Base-by-base conservation (phyloP, 2,329 filamentous ascomycete genomes). In the Colletotrichum coccodes region DNA sequence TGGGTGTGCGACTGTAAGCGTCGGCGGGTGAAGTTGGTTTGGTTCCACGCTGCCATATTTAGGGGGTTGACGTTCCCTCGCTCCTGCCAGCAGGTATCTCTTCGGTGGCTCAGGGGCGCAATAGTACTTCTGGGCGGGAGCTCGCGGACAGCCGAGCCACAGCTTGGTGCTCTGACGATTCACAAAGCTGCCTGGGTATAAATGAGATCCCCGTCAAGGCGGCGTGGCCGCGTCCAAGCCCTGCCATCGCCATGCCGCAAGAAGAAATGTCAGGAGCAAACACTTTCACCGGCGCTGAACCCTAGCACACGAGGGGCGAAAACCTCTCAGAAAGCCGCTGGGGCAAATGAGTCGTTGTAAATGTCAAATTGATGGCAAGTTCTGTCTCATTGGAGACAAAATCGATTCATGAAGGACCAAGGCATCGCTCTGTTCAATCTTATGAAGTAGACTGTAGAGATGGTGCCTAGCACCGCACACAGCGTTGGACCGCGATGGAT, bases 261-360 rank as follows among this genome's bases (percentile, higher is more conserved):
- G 23, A 71, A 71, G 69, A 59, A 70, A 65, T 26, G 53, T 62
- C 52, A 56, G 21, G 36, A 52, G 52, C 47, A 57, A 59, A 72
- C 73, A 73, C 64, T 59, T 72, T 73, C 18, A 47, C 26, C 34
- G 42, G 50, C 42, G 38, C 44, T 46, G n/a, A 32, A 46, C 23
- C 21, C 18, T 14, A 50, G 58, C 18, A 34, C 36, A 58, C 42
- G 11, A 23, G 49, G 30, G 52, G 36, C 57, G n/a, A 63, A 57
- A 32, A 18, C 23, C 16, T 28, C 26, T 34, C 32, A 16, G 21
- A 14, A 40, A 60, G 40, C 26, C 18, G 11, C 14, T 9, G 47
- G 21, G 18, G 21, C 18, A 11, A 46, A 23, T 26, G 32, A 23
- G 8, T 40, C 5, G 23, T 34, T 30, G 38, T 21, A 40, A 18